Evolutionary conservation across 2,329 filamentous ascomycete genomes (phyloP).

Genomic region (Metarhizium album): DNA sequence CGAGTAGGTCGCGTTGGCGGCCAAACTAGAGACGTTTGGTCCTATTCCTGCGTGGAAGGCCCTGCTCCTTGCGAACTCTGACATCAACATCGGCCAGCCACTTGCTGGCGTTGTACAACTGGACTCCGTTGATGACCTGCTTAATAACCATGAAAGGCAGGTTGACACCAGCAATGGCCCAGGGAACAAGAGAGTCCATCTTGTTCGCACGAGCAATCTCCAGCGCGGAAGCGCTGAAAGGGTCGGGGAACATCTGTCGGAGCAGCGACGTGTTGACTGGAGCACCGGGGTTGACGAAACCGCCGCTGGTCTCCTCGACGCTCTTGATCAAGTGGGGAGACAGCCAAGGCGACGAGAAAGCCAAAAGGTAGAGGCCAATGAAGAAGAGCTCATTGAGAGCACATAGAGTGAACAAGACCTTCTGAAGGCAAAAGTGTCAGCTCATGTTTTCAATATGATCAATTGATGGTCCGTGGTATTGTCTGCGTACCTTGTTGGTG

Average conservation of each 20-base stretch:
- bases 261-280: constrained; percentile 61
- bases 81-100: constrained; percentile 91
- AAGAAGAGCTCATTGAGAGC: constrained; percentile 92
- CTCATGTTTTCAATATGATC: not conserved
- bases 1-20: not conserved
- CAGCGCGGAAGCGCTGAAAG: constrained; percentile 84
- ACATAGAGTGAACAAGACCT: constrained; percentile 84
- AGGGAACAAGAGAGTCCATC: constrained; percentile 57
- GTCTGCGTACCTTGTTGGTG: constrained; percentile 71
- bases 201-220: constrained; percentile 93
- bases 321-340: constrained; percentile 71
- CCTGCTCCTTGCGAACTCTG: constrained; percentile 44
- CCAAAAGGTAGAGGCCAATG: constrained; percentile 94
- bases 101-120: constrained; percentile 84
- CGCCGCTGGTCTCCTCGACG: constrained; percentile 41
- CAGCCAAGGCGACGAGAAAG: constrained; percentile 83
- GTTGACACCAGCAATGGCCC: constrained; percentile 69
- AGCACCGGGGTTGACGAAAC: constrained; percentile 51
- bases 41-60: constrained; percentile 38
- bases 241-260: constrained; percentile 70
- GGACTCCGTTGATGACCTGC: constrained; percentile 88
- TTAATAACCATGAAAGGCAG: constrained; percentile 84
- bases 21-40: constrained; percentile 20
- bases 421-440: constrained; percentile 37
- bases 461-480: constrained; percentile 1